These are phyloP conservation scores for Conoideocrella luteorostrata DNA, from an alignment of 2,329 filamentous ascomycete species.

Conservation along the genomic window DNA sequence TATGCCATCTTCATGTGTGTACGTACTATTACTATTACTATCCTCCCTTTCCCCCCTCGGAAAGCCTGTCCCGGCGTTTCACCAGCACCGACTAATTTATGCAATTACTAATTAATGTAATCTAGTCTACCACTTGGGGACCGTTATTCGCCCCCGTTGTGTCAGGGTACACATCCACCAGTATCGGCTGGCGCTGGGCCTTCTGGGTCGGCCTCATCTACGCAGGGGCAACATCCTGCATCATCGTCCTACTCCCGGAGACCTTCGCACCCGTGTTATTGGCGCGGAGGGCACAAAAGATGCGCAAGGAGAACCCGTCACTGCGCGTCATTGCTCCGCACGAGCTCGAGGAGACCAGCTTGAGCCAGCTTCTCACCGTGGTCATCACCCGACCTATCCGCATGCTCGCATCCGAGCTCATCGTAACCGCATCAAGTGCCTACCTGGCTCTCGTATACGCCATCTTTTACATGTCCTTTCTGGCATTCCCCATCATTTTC, in stretches of 20 bases:
- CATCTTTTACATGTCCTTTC: constrained; percentile 66
- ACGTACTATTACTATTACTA: constrained; percentile 1
- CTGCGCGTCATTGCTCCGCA: constrained; percentile 49
- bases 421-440: constrained; percentile 62
- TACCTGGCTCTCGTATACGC: constrained; percentile 67
- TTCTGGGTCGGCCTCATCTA: constrained; percentile 67
- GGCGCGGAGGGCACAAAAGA: constrained; percentile 46
- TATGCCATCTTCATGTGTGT: constrained; percentile 61
- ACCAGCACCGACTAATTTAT: too few species aligned
- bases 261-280: constrained; percentile 56
- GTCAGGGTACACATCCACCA: constrained; percentile 52
- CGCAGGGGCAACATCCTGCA: constrained; percentile 53
- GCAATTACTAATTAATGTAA: too few species aligned
- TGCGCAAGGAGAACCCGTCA: constrained; percentile 50
- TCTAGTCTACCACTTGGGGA: constrained; percentile 54
- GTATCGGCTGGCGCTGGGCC: constrained; percentile 61
- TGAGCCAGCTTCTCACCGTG: constrained; percentile 54
- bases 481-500: constrained; percentile 69
- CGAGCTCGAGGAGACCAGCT: constrained; percentile 55
- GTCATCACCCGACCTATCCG: constrained; percentile 65
- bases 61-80: too few species aligned
- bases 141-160: constrained; percentile 60
- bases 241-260: constrained; percentile 57
- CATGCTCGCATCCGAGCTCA: constrained; percentile 67
- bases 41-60: neutral